Evolutionary conservation across 179 eudicot genomes (phyloP), one percentile per base, ranked within the genome.

Genomic region (Spergularia azorica): DNA sequence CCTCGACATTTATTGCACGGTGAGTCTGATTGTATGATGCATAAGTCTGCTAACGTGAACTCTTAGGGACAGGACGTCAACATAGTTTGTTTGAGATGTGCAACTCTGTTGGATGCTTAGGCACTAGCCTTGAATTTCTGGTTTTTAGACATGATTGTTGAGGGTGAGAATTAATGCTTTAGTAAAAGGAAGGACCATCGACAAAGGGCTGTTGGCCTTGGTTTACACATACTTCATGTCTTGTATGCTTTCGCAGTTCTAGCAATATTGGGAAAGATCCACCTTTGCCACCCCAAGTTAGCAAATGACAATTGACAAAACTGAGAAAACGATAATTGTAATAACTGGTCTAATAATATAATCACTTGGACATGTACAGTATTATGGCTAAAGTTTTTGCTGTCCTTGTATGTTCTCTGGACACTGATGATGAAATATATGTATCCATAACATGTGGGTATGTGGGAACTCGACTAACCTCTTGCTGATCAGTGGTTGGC

Each of bases 1-100:
- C 97, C 46, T 91, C 97, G 4, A 77, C 93, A 9, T 95, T 95
- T 79, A 95, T 95, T 80, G 98, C 98, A 72, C 80, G 97, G 98
- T 95, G 75, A 88, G 93, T 70, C 54, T 16, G 52, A 26, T 71
- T 66, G 26, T 61, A 18, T 38, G 18, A 20, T 61, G 62, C 20
- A 67, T 67, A 46, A 17, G 21, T 10, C 36, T 74, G 21, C 15
- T 20, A 39, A 1, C 16, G 18, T 61, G 74, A 69, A 67, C 17
- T 38, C 38, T 48, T 52, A 18, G 63, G 41, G 38, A 15, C 46
- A 5, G 58, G 20, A 20, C n/a, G 3, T 17, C 3, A 50, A 18
- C 26, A 15, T 71, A 2, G 1, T 57, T 64, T 20, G 11, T 50
- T 58, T 54, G 59, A 58, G 68, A n/a, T 54, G n/a, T 55, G 46